phyloP scores from a whole-genome alignment of 257 asterid genomes.

The Solanum habrochaites region DNA sequence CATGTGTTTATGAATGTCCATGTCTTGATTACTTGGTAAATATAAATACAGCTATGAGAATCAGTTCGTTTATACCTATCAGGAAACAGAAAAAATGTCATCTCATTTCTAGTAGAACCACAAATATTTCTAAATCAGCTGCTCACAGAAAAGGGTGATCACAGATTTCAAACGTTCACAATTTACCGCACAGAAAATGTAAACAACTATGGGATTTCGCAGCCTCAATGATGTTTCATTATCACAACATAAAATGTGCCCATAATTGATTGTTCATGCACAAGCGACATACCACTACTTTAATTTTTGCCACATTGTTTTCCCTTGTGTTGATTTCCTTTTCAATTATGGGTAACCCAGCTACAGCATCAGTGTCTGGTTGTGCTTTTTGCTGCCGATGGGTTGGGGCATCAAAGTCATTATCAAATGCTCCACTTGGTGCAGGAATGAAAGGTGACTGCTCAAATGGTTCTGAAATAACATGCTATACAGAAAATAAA shows the following conservation, averaged over 20 bases:
- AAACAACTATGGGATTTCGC: background rate
- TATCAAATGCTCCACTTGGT: slow-evolving; percentile 56
- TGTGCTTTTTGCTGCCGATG: slow-evolving; percentile 50
- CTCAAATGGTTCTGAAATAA: slow-evolving; percentile 84
- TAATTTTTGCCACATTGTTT: slow-evolving; percentile 93
- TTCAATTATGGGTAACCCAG: slow-evolving; percentile 38
- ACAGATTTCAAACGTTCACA: background rate
- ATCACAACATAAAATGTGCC: background rate
- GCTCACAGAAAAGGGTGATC: background rate
- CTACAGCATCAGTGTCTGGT: slow-evolving; percentile 45
- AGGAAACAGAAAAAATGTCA: background rate
- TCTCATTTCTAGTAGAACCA: background rate
- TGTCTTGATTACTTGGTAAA: background rate
- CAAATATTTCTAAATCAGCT: background rate
- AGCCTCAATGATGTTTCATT: background rate
- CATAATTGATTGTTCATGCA: background rate
- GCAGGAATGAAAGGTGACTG: slow-evolving; percentile 94
- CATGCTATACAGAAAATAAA: slow-evolving; percentile 60
- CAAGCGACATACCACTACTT: slow-evolving; percentile 78
- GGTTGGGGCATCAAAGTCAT: slow-evolving; percentile 48
- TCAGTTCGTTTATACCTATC: background rate
- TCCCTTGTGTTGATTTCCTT: slow-evolving; percentile 69
- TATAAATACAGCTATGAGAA: background rate
- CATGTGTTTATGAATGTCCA: background rate
- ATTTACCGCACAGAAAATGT: background rate